phyloP scores from a whole-genome alignment of 2,329 filamentous ascomycete genomes.

The Pezicula carpinea region DNA sequence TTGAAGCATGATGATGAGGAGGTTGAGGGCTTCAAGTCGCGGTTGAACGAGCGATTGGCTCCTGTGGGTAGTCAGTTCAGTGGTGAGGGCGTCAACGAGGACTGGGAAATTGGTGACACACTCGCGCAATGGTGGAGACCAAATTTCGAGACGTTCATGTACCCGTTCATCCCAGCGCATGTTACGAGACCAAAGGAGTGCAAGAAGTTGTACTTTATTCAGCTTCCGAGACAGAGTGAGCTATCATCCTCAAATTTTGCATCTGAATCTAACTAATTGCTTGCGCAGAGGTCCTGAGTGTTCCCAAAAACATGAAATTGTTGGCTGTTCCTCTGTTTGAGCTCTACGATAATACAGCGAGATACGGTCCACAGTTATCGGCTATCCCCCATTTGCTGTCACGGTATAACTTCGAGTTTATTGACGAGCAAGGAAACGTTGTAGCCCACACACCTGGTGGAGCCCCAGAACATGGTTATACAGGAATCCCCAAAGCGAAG shows the following conservation, averaged over 20 bases:
- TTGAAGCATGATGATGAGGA: conserved; percentile 86
- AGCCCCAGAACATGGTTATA: conserved; percentile 50
- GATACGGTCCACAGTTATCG: conserved; percentile 93
- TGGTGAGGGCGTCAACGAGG: conserved; percentile 81
- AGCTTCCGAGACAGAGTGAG: conserved; percentile 85
- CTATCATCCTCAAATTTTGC: conserved; percentile 8
- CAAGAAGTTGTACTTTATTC: conserved; percentile 98
- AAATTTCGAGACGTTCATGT: conserved; percentile 99
- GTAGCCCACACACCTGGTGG: conserved; percentile 79
- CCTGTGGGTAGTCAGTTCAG: conserved; percentile 80
- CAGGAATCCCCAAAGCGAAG: conserved; percentile 51
- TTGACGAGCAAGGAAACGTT: conserved; percentile 87
- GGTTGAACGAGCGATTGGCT: conserved; percentile 88
- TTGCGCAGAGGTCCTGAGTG: conserved; percentile 76
- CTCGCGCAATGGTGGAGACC: conserved; percentile 98
- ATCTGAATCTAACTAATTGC: conserved; percentile 6
- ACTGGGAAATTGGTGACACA: conserved; percentile 93
- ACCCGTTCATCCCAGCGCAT: conserved; percentile 94
- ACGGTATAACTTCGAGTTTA: conserved; percentile 95
- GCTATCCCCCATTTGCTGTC: conserved; percentile 94
- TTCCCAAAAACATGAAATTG: conserved; percentile 99
- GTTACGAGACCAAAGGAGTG: conserved; percentile 96
- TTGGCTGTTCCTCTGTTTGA: conserved; percentile 95
- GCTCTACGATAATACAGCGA: conserved; percentile 92
- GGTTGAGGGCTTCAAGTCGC: conserved; percentile 87